Conservation (phyloP, 768 basidiomycete genomes). For the Naganishia kalamii region DNA sequence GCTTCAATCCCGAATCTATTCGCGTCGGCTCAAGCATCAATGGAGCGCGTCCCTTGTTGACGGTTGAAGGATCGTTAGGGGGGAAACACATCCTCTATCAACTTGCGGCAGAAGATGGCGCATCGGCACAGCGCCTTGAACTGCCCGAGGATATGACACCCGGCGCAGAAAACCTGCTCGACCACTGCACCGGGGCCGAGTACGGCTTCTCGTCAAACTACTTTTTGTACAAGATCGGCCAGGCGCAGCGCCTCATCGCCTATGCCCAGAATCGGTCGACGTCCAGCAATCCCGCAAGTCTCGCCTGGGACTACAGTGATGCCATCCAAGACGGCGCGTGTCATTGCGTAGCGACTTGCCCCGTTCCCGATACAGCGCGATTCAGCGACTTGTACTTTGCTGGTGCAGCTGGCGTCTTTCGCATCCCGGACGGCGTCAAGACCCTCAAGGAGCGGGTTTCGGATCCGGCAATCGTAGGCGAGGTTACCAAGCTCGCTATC, state of each 20-base stretch:
- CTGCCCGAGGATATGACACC: conserved; percentile 1
- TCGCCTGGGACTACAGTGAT: not conserved
- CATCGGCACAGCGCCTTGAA: not conserved
- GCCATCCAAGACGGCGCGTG: not conserved
- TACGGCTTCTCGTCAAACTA: not conserved
- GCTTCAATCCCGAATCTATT: not conserved
- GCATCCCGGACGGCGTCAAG: not conserved
- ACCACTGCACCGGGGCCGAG: not conserved
- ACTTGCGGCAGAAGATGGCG: not conserved
- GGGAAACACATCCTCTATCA: not conserved
- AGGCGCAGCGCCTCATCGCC: not conserved
- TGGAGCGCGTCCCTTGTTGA: not conserved
- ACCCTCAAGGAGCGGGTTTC: not conserved
- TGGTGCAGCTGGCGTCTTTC: not conserved
- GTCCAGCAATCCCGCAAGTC: not conserved
- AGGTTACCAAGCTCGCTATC: not conserved
- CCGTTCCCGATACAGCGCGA: not conserved
- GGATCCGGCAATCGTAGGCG: not conserved
- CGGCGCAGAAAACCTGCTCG: not conserved
- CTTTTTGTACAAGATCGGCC: not conserved
- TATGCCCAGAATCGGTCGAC: not conserved
- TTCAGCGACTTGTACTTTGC: conserved; percentile 1
- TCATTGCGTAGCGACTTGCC: not conserved
- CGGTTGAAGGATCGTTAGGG: not conserved
- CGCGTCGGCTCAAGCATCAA: not conserved